Percentiles rank a stretch among this genome's conserved stretches.
Evolutionary conservation across 352 stramenopile genomes (phyloP).

Genomic region (Aphanomyces euteiches): DNA sequence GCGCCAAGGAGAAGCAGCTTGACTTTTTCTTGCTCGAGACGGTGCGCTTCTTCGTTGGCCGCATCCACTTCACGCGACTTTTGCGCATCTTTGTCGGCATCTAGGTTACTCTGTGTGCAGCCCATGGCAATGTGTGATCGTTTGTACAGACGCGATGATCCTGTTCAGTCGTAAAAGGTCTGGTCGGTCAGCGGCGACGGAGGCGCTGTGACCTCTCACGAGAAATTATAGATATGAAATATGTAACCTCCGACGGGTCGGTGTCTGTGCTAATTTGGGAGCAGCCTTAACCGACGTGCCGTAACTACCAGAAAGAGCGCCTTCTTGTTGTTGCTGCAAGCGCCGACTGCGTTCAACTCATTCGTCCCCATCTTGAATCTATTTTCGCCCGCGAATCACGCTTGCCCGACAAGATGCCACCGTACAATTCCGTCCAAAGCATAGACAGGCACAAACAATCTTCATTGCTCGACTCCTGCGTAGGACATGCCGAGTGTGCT

Average conservation of each 20-base stretch:
- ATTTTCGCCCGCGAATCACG: background rate
- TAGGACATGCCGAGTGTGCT: too few species aligned
- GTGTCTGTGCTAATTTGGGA: conserved; percentile 4
- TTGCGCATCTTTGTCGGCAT: conserved; percentile 47
- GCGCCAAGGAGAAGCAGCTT: conserved; percentile 94
- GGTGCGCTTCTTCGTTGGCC: conserved; percentile 75
- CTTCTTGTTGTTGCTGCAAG: too few species aligned
- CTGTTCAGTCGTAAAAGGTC: background rate
- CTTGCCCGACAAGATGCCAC: background rate
- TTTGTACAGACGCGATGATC: too few species aligned
- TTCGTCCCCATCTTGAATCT: background rate
- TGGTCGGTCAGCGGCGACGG: background rate
- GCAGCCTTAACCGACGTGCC: conserved; percentile 13
- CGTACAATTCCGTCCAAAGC: background rate
- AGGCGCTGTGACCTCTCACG: conserved; percentile 15
- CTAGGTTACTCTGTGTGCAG: conserved; percentile 20
- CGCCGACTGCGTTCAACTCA: background rate
- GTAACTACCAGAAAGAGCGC: conserved; percentile 3
- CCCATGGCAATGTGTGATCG: background rate
- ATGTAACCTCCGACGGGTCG: conserved; percentile 23
- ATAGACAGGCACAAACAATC: background rate
- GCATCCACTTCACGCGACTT: conserved; percentile 74
- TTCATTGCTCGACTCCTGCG: too few species aligned
- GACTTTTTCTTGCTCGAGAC: conserved; percentile 88
- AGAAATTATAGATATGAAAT: conserved; percentile 32